Conservation (phyloP, 2,329 filamentous ascomycete genomes). For the Claviceps sorghi region DNA sequence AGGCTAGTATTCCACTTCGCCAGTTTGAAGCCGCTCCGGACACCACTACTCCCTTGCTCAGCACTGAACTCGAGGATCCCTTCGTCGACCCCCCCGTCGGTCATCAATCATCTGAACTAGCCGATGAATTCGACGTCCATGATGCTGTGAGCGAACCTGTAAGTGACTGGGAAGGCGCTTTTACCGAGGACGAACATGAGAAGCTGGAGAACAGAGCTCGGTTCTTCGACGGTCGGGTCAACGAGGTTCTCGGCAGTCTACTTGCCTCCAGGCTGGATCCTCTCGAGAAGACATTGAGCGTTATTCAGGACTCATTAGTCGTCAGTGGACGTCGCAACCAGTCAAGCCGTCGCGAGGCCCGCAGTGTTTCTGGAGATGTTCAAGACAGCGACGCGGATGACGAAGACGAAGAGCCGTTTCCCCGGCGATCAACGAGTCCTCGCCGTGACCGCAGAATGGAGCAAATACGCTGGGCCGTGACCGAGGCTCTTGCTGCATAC, state of each 20-base stretch:
- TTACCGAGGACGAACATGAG: constrained; percentile 68
- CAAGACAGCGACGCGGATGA: constrained; percentile 87
- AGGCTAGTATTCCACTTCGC: constrained; percentile 52
- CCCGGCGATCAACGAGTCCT: constrained; percentile 61
- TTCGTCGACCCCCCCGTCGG: constrained; percentile 39
- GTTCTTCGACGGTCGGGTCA: constrained; percentile 86
- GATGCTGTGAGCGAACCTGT: constrained; percentile 43
- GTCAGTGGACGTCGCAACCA: constrained; percentile 39
- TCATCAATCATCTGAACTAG: constrained; percentile 36
- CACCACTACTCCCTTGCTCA: constrained; percentile 29
- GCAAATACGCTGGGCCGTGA: constrained; percentile 58
- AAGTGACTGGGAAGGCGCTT: constrained; percentile 85
- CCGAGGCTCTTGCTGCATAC: constrained; percentile 56
- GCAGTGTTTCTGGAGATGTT: constrained; percentile 54
- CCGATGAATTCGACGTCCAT: constrained; percentile 23
- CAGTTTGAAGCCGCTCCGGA: constrained; percentile 34
- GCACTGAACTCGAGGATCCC: constrained; percentile 46
- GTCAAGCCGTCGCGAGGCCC: constrained; percentile 43
- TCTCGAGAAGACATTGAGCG: constrained; percentile 62
- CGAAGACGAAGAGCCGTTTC: constrained; percentile 61
- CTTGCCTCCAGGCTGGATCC: constrained; percentile 66
- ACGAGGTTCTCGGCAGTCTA: constrained; percentile 66
- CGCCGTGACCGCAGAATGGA: constrained; percentile 66
- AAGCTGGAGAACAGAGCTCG: constrained; percentile 68
- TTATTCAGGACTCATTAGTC: constrained; percentile 57